Percentiles rank a stretch among this genome's conserved stretches.
Evolutionary conservation across 176 grass and related monocot species (phyloP).

Genomic region (Cenchrus americanus): DNA sequence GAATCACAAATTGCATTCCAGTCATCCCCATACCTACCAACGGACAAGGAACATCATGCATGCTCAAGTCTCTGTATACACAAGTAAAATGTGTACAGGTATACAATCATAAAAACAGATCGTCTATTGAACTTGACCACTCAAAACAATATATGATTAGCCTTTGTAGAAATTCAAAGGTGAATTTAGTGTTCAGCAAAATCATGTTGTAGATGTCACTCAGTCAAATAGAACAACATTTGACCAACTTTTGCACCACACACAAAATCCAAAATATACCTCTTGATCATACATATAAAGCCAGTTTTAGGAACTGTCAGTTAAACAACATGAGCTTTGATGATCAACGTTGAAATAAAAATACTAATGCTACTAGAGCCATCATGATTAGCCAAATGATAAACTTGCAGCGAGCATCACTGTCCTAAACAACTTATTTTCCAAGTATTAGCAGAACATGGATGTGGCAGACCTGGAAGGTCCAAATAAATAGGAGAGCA

Average conservation of each 20-base stretch:
- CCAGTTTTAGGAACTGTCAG: neutral
- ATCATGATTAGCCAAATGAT: neutral
- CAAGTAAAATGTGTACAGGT: neutral
- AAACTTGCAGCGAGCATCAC: neutral
- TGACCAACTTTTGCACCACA: neutral
- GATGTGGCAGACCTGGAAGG: conserved; percentile 7
- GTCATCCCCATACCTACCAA: neutral
- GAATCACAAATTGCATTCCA: neutral
- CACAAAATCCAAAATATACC: neutral
- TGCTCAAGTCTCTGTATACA: neutral
- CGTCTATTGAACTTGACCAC: neutral
- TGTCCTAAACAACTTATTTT: neutral
- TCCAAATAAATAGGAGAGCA: neutral
- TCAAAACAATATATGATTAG: neutral
- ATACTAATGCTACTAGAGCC: neutral
- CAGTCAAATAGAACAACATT: neutral
- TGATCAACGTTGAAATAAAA: neutral
- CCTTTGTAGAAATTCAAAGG: neutral
- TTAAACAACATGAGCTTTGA: neutral
- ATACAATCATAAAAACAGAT: neutral
- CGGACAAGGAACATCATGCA: neutral
- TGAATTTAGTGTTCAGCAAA: neutral
- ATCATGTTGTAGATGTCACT: conserved; percentile 17
- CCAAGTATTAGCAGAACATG: neutral
- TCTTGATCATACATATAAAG: neutral